phyloP scores from a whole-genome alignment of 1,139 yeast species.

The Pichia sorboxylosa region DNA sequence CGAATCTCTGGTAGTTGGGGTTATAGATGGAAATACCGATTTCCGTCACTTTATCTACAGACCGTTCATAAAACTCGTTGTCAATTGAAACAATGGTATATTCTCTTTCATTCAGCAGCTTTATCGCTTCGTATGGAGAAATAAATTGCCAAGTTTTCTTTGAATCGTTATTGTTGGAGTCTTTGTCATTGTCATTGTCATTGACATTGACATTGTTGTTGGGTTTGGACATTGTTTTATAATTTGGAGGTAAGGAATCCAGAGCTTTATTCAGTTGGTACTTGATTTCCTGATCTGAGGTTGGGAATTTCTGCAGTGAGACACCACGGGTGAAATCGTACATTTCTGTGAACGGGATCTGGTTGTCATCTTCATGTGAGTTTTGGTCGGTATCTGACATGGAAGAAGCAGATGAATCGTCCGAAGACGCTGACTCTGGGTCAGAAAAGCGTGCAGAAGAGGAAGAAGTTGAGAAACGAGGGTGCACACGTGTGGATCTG shows the following conservation, averaged over 20 bases:
- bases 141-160: constrained; percentile 2
- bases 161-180: background rate
- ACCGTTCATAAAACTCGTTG: constrained; percentile 53
- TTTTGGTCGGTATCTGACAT: no score
- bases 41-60: constrained; percentile 42
- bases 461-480: no score
- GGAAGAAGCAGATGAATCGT: no score
- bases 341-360: no score
- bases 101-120: constrained; percentile 15
- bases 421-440: no score
- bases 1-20: constrained; percentile 34
- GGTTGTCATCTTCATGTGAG: no score
- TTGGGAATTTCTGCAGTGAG: no score
- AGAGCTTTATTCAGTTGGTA: constrained; percentile 6
- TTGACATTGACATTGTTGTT: background rate
- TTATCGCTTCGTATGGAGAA: constrained; percentile 14
- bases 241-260: background rate
- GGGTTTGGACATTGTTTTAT: background rate
- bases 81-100: constrained; percentile 44
- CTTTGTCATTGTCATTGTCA: background rate
- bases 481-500: no score
- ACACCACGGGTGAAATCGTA: no score
- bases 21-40: constrained; percentile 60
- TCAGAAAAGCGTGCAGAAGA: no score
- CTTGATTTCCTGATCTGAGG: constrained; percentile 3